Base-by-base conservation (phyloP, 306 rosid species). In the Prunus armeniaca region DNA sequence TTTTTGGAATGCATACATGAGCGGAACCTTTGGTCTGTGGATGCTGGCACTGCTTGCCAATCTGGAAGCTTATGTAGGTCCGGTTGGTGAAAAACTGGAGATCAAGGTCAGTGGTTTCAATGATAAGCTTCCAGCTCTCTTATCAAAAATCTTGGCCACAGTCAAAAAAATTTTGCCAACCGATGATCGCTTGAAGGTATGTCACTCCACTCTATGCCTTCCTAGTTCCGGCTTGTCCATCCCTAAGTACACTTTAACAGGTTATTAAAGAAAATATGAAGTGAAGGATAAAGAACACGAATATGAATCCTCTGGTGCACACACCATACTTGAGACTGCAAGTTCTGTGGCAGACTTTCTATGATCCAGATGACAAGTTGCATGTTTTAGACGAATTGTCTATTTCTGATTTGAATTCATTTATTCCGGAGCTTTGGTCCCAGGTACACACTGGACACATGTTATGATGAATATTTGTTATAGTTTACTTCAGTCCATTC, bases 281-380 rank as follows among this genome's bases (percentile, higher is more conserved):
- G 87, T 78, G 99, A 91, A 55, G 83, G 61, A 85, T 95, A 76
- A 95, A 82, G 85, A 95, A 95, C 61, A 65, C 87, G 73, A 95
- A 95, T 87, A 95, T 95, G 97, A 91, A 92, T 85, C 97, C 99
- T 79, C 84, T 80, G 72, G 88, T 79, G 80, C 99, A 95, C 82
- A 87, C 97, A n/a, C 41, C 96, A 79, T 88, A 92, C 85, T 83
- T 81, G 84, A 92, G 97, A 82, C 79, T 83, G 77, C 97, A 92
- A 87, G 86, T 92, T 84, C 79, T 95, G 83, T 87, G 91, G 69
- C 74, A 92, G 82, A 88, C 79, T 78, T 90, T 84, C 78, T 89
- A 92, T 69, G 97, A 95, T 7, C 90, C 76, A 52, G 92, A 90
- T 32, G 93, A 95, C 82, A 89, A 88, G 86, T 81, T 85, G 72